Evolutionary conservation across 2,329 filamentous ascomycete genomes (phyloP), one percentile per base, ranked within the genome.

Genomic region (Neonectria punicea): DNA sequence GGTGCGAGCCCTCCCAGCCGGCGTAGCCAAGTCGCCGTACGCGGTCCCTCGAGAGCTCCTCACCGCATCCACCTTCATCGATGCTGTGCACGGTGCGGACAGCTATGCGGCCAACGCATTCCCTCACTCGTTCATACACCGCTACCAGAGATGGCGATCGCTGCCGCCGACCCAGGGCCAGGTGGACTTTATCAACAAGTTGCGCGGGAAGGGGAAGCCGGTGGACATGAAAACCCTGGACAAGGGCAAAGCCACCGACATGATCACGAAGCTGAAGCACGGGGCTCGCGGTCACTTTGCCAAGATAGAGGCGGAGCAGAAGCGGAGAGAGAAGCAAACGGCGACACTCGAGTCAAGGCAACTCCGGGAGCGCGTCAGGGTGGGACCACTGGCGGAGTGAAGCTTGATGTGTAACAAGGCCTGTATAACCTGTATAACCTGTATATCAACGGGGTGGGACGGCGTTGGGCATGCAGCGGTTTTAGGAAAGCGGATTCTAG

Each of bases 251-350:
- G 94, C 94, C 5, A 86, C 86, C 5, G 94, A 98, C 76, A 94
- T 97, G 91, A 97, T 98, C 69, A 97, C 93, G 8, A 97, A 97
- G 79, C 76, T 97, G 66, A 95, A 91, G 77, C 92, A 96, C 76
- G 95, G 95, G 1, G 93, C 92, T 1, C 87, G 83, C 78, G 92
- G 80, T 67, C 88, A 81, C 81, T 93, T 86, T 75, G 81, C 83
- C 28, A 83, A 74, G 36, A 79, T 87, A 62, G 83, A 86, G 73
- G 82, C 80, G 0, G 81, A 84, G 58, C 89, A 85, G 75, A 86
- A 83, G 47, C 85, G 84, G 56, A 80, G 76, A 39, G 78, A 82
- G 54, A 83, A 74, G 65, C 75, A 80, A 41, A 72, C 63, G 25
- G 70, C 78, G 3, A 76, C 78, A 25, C 63, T 74, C 11, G 80